phyloP scores from a whole-genome alignment of 441 rosid species.

The Mallotus repandus region DNA sequence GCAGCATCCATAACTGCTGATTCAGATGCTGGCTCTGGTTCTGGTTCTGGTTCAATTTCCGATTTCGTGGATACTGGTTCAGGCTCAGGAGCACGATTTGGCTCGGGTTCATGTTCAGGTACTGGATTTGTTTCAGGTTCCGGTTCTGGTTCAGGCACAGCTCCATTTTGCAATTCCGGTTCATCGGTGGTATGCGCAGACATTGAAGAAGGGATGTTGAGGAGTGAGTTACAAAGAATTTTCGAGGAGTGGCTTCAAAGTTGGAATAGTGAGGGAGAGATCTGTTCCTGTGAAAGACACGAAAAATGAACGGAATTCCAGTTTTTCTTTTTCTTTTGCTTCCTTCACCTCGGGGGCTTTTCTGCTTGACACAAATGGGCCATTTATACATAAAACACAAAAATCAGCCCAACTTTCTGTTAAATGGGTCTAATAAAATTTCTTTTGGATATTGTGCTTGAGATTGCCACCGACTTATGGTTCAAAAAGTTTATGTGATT shows the following conservation, averaged over 20 bases:
- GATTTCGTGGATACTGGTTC: constrained; percentile 16
- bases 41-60: constrained; percentile 20
- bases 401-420: no score
- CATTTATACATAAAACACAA: no score
- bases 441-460: no score
- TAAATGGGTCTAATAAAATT: no score
- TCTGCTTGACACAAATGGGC: background rate
- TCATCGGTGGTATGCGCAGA: constrained; percentile 36
- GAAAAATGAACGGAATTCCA: background rate
- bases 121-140: constrained; percentile 22
- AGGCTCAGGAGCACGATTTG: constrained; percentile 9
- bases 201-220: constrained; percentile 24
- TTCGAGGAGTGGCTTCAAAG: background rate
- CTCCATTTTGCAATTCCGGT: constrained; percentile 47
- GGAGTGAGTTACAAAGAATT: background rate
- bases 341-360: background rate
- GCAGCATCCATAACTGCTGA: constrained; percentile 19
- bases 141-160: constrained; percentile 23
- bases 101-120: constrained; percentile 2
- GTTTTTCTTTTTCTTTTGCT: background rate
- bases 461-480: no score
- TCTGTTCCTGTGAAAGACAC: no score
- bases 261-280: no score
- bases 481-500: no score
- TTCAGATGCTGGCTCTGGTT: constrained; percentile 17